These are phyloP conservation scores for Eucalyptus paniculata DNA, from an alignment of 345 rosid species.

Conservation along the genomic window DNA sequence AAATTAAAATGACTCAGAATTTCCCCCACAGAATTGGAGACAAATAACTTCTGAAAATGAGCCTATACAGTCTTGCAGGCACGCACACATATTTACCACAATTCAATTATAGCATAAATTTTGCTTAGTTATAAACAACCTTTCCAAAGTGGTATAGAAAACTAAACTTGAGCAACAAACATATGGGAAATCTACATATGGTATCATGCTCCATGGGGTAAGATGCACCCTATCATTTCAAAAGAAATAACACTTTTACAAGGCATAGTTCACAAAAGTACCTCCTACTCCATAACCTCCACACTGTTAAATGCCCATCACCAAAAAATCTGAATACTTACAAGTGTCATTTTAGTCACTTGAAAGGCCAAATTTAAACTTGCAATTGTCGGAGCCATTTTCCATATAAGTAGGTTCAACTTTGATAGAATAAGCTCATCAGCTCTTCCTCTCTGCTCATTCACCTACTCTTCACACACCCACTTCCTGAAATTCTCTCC, in stretches of 20 bases:
- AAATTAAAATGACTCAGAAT: neutral
- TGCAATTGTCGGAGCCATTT: neutral
- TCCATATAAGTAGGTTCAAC: neutral
- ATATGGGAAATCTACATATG: neutral
- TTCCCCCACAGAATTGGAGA: neutral
- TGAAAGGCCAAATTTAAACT: neutral
- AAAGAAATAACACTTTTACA: neutral
- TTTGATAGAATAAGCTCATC: neutral
- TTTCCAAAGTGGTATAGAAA: neutral
- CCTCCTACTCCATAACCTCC: neutral
- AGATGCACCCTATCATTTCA: neutral
- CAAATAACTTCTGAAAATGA: neutral
- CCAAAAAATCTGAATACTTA: neutral
- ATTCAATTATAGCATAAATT: neutral
- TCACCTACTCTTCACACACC: rapidly evolving
- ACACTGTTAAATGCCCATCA: neutral
- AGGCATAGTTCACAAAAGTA: neutral
- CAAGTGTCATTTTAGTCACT: neutral
- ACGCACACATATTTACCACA: rapidly evolving
- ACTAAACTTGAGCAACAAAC: neutral
- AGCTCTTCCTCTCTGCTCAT: neutral
- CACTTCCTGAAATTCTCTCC: neutral
- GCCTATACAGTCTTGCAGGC: neutral
- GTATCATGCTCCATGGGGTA: neutral
- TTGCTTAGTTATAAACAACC: neutral